A percentile compares a stretch with the other conserved stretches of the same genome.
Conservation (phyloP, 257 asterid genomes). For the Solanum paucissectum region DNA sequence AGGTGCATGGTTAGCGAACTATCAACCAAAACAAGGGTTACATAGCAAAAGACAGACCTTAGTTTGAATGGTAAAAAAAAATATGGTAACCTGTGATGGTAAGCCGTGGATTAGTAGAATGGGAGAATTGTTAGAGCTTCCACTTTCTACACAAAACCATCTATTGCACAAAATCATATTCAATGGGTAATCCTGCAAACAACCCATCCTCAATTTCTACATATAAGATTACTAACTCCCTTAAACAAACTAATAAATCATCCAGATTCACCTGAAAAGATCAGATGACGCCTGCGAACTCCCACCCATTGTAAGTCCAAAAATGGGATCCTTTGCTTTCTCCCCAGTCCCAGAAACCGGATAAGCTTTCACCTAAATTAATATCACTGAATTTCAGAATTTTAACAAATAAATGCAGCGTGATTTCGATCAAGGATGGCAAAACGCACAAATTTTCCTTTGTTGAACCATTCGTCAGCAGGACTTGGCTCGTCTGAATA, state of each 20-base stretch:
- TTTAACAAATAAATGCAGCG: not conserved
- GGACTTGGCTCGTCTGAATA: constrained; percentile 88
- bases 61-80: not conserved
- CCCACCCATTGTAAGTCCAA: constrained; percentile 75
- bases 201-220: constrained; percentile 53
- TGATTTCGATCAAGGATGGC: not conserved
- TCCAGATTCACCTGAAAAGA: constrained; percentile 52
- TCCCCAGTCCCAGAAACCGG: constrained; percentile 76
- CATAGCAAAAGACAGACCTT: not conserved
- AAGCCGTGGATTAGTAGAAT: constrained; percentile 69
- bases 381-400: not conserved
- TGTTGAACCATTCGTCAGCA: constrained; percentile 79
- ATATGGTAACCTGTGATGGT: constrained; percentile 66
- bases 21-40: not conserved
- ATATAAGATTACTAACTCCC: constrained; percentile 14
- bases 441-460: constrained; percentile 56
- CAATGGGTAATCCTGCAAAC: constrained; percentile 70
- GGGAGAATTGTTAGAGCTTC: constrained; percentile 50
- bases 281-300: constrained; percentile 70
- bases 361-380: constrained; percentile 66
- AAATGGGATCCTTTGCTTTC: constrained; percentile 83
- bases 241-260: not conserved
- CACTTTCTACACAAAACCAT: constrained; percentile 87
- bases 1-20: not conserved
- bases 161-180: constrained; percentile 65